Evolutionary conservation across 148 eudicot genomes (phyloP), one percentile per base, ranked within the genome.

Genomic region (Chenopodium album): DNA sequence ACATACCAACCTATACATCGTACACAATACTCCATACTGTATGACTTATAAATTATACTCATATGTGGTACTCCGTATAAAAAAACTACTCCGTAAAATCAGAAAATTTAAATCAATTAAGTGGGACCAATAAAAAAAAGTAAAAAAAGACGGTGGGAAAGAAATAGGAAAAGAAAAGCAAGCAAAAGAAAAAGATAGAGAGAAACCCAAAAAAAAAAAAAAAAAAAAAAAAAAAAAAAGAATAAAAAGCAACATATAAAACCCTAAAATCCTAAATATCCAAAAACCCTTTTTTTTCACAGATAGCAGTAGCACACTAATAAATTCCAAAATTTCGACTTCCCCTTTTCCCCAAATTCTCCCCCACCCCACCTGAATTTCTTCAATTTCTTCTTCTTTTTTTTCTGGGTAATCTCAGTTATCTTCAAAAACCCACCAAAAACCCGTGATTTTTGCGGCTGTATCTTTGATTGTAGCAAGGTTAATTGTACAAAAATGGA

Each of bases 191-290:
- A 17, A 71, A 71, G 7, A 70, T 6, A 16, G 7, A 70, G 37
- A 70, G 63, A 34, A 31, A 41, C 8, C 44, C 8, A 41, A 41
- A 41, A 41, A 41, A 41, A 41, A 37, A 37, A 37, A 37, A 37
- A 34, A 60, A 44, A 71, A 71, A 56, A 56, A 9, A 17, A 71
- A 71, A 2, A 48, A 80, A 80, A 71, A 56, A 56, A 9, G 7
- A 71, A 71, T 0, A 48, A 80, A 80, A 80, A 28, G 64, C 62
- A 80, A 80, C 10, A 73, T 80, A 80, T 74, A 80, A 80, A 80
- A 65, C 83, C 83, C 71, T 63, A 80, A 76, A 8, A 50, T 12
- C 54, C 54, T 50, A 56, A 71, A 26, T 37, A 20, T 73, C 72
- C 37, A 65, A 80, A 80, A 73, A 28, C 64, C 77, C 82, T 50